Percentiles rank a stretch among this genome's conserved stretches.
These are phyloP conservation scores for Zoysia japonica DNA, from an alignment of 176 grass and related monocot genomes.

Conservation along the genomic window DNA sequence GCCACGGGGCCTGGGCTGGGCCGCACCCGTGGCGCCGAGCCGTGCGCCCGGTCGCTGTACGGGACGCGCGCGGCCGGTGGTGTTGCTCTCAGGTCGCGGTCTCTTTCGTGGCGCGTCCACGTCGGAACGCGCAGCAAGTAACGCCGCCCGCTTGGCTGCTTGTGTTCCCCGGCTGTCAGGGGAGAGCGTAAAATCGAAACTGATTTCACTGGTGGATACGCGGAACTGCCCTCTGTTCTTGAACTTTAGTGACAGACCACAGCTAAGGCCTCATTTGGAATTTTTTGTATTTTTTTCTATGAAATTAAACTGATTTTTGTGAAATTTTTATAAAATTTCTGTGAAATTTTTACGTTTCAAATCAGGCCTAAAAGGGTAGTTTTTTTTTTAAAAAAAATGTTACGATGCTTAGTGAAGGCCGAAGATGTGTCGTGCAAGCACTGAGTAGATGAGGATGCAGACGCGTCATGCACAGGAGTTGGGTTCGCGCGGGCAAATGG, in stretches of 20 bases:
- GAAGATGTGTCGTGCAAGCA: not conserved
- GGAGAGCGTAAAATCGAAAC: slow-evolving; percentile 33
- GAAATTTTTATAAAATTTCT: too few species aligned
- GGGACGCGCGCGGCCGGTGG: not conserved
- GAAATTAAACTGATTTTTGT: too few species aligned
- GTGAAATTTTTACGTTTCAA: too few species aligned
- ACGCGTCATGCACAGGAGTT: too few species aligned
- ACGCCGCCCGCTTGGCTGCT: not conserved
- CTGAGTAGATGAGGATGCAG: slow-evolving; percentile 1
- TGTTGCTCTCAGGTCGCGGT: slow-evolving; percentile 16
- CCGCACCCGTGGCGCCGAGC: not conserved
- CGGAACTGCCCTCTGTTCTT: not conserved
- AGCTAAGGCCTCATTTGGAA: too few species aligned
- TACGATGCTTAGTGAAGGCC: too few species aligned
- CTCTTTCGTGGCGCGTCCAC: slow-evolving; percentile 12
- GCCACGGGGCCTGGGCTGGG: too few species aligned
- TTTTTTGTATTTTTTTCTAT: not conserved
- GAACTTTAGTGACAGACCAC: too few species aligned
- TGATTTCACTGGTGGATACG: not conserved
- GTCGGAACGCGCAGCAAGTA: slow-evolving; percentile 24
- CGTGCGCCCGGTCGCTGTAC: too few species aligned
- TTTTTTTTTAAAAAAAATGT: too few species aligned
- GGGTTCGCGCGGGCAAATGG: not conserved
- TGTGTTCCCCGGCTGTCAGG: slow-evolving; percentile 25
- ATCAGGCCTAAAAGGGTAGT: too few species aligned